Evolutionary conservation across 2,329 filamentous ascomycete species (phyloP), one percentile per base, ranked within the genome.

Genomic region (Apiospora sp.): DNA sequence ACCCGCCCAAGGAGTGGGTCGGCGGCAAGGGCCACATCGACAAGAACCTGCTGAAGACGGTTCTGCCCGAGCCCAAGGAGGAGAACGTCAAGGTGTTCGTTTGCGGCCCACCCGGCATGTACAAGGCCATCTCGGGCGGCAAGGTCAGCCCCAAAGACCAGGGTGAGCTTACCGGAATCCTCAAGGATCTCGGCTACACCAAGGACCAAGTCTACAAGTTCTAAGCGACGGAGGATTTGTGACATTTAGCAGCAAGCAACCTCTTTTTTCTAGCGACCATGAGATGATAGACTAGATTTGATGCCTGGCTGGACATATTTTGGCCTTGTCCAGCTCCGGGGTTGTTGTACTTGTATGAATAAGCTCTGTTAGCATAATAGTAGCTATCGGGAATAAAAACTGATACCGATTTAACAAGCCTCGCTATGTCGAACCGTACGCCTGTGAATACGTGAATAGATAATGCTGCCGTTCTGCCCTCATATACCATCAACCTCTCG

Each of bases 151-250:
- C 95, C n/a, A 88, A 90, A 79, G 95, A 99, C 82, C 96, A 99
- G 86, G 96, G 96, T 77, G 96, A 98, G 86, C 88, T 99, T 76
- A 87, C 86, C 12, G 96, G 94, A 75, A 87, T 92, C 75, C 87
- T 99, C 76, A 92, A 94, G 86, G 94, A 98, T 79, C 87, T 98
- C 49, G 95, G 95, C 58, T 95, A 94, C 85, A 87, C 80, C 76
- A 91, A 94, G 87, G 94, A 98, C 73, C 96, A 98, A 87, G 95
- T 98, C 48, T 98, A 94, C 88, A 98, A 98, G 89, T 97, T 98
- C 80, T 98, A 87, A 75, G 72, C 34, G 3, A 34, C 51, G 7
- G 58, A 4, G 34, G 12, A 41, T 41, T 41, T n/a, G 58, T 64
- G 5, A 30, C 27, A 67, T 49, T 49, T 72, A 70, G 71, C 30